Evolutionary conservation across 2,329 filamentous ascomycete genomes (phyloP).

Genomic region (Talaromyces pinophilus): DNA sequence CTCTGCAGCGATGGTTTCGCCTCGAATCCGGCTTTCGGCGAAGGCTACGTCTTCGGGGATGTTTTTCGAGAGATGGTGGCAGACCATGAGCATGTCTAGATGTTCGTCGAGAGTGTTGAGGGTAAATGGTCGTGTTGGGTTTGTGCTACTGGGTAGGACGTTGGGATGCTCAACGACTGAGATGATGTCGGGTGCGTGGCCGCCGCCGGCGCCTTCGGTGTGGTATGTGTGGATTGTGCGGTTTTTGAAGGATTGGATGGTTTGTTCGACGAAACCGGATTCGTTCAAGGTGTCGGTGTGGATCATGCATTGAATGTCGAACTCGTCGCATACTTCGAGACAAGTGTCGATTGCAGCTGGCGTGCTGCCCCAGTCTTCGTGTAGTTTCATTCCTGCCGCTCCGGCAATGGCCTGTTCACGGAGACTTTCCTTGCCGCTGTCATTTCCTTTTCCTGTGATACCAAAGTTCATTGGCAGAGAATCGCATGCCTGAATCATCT

Average conservation of each 20-base stretch:
- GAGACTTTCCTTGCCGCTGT: constrained; percentile 68
- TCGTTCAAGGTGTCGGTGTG: constrained; percentile 97
- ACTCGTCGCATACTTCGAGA: constrained; percentile 80
- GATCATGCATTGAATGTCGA: constrained; percentile 90
- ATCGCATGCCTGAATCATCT: constrained; percentile 90
- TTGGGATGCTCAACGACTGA: constrained; percentile 85
- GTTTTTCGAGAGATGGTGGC: constrained; percentile 87
- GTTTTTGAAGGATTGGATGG: constrained; percentile 78
- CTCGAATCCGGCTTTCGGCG: constrained; percentile 88
- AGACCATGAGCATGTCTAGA: constrained; percentile 98
- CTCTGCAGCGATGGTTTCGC: constrained; percentile 94
- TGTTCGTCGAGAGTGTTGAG: constrained; percentile 93
- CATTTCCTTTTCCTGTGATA: constrained; percentile 92
- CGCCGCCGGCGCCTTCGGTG: constrained; percentile 91
- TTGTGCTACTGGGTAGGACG: constrained; percentile 86
- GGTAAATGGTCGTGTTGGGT: constrained; percentile 88
- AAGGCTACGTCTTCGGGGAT: constrained; percentile 96
- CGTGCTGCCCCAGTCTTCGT: constrained; percentile 94
- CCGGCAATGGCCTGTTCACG: constrained; percentile 80
- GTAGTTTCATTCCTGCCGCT: constrained; percentile 86
- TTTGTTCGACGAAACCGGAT: constrained; percentile 93
- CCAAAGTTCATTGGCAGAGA: constrained; percentile 80
- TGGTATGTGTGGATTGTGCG: constrained; percentile 96
- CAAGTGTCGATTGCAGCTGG: constrained; percentile 90
- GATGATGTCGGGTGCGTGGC: constrained; percentile 95